These are phyloP conservation scores for Fraxinus baroniana DNA, from an alignment of 305 asterid genomes.

Conservation along the genomic window DNA sequence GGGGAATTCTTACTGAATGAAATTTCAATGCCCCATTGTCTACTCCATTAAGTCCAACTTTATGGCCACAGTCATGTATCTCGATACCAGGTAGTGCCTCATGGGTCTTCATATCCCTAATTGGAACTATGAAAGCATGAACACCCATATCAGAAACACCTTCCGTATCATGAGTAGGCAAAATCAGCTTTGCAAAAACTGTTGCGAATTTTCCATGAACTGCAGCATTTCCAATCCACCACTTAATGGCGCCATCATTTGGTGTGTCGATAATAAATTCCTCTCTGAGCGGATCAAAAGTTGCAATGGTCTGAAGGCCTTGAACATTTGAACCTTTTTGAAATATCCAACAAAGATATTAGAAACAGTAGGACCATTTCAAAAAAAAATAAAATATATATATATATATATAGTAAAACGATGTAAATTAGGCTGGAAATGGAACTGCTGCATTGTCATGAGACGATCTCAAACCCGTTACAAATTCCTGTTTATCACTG, in stretches of 20 bases:
- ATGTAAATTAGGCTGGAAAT: not conserved
- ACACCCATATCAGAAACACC: constrained; percentile 89
- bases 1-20: constrained; percentile 77
- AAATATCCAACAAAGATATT: constrained; percentile 25
- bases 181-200: constrained; percentile 83
- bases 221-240: constrained; percentile 99
- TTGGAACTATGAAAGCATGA: constrained; percentile 92
- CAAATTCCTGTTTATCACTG: not conserved
- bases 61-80: constrained; percentile 93
- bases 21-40: constrained; percentile 91
- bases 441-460: not conserved
- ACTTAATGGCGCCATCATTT: constrained; percentile 91
- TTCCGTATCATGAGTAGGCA: constrained; percentile 74
- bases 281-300: constrained; percentile 76
- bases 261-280: constrained; percentile 90
- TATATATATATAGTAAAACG: not conserved
- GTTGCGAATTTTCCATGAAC: constrained; percentile 94
- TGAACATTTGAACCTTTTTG: constrained; percentile 87
- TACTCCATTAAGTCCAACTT: constrained; percentile 91
- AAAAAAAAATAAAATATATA: not conserved
- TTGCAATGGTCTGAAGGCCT: constrained; percentile 84
- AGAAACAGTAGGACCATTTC: constrained; percentile 10
- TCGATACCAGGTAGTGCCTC: constrained; percentile 72
- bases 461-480: not conserved
- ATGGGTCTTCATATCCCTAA: constrained; percentile 77